Conservation (phyloP, 2,329 filamentous ascomycete genomes). For the Xenosphaeropsis pyriputrescens region DNA sequence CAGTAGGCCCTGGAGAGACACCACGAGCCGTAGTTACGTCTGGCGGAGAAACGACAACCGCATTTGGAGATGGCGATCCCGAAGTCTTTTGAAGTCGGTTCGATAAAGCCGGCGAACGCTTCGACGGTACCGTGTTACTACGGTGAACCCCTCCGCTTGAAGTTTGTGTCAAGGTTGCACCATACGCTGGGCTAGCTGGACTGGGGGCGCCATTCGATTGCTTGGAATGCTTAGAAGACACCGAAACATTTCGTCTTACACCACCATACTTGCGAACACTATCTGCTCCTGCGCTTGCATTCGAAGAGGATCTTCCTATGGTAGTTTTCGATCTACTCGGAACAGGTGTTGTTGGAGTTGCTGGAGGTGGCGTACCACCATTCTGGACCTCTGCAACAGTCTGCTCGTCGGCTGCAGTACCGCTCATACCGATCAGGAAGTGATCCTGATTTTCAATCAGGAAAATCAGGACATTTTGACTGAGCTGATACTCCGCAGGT, state of each 20-base stretch:
- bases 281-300: conserved; percentile 76
- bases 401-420: conserved; percentile 84
- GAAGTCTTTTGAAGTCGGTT: conserved; percentile 49
- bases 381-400: conserved; percentile 51
- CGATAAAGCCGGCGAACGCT: conserved; percentile 62
- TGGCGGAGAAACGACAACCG: conserved; percentile 18
- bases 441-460: conserved; percentile 97
- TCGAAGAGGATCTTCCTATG: conserved; percentile 66
- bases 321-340: conserved; percentile 36
- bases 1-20: conserved; percentile 8
- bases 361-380: conserved; percentile 43
- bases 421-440: conserved; percentile 96
- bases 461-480: conserved; percentile 95
- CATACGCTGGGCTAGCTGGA: conserved; percentile 46
- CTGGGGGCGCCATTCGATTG: conserved; percentile 58
- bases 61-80: conserved; percentile 30
- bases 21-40: conserved; percentile 12
- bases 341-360: conserved; percentile 33
- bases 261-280: conserved; percentile 70
- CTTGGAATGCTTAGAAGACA: conserved; percentile 76
- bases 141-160: conserved; percentile 45
- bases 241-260: conserved; percentile 77
- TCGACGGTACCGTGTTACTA: conserved; percentile 90
- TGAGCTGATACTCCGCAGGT: conserved; percentile 82
- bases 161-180: conserved; percentile 38